A percentile compares a stretch with the other conserved stretches of the same genome.
These are phyloP conservation scores for Fusarium nematophilum DNA, from an alignment of 2,329 filamentous ascomycete genomes.

Conservation along the genomic window DNA sequence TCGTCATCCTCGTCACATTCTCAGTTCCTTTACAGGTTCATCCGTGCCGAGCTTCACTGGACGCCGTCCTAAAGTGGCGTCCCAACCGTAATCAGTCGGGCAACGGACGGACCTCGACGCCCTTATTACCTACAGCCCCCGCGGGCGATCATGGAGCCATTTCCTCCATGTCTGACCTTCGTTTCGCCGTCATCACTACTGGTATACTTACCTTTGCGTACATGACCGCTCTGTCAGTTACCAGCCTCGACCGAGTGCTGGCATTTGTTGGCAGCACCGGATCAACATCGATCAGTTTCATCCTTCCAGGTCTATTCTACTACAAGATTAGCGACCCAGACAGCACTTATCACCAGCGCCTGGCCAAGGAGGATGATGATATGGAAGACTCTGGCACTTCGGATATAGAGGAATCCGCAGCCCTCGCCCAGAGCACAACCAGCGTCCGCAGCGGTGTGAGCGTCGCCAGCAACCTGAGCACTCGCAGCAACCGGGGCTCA, in stretches of 20 bases:
- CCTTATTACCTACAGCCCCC: constrained; percentile 53
- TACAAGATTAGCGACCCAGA: constrained; percentile 97
- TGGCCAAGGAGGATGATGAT: constrained; percentile 93
- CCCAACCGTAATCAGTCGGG: constrained; percentile 63
- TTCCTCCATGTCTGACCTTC: constrained; percentile 81
- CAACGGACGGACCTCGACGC: constrained; percentile 54
- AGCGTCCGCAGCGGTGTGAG: constrained; percentile 58
- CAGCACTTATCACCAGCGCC: constrained; percentile 83
- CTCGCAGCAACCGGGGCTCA: constrained; percentile 36
- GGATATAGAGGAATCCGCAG: constrained; percentile 61
- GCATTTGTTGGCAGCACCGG: constrained; percentile 97
- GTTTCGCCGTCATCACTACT: constrained; percentile 91
- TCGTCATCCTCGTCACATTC: constrained; percentile 95
- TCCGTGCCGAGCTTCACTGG: constrained; percentile 93
- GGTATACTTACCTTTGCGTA: constrained; percentile 87
- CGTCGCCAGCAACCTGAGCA: constrained; percentile 47
- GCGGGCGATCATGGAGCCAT: constrained; percentile 63
- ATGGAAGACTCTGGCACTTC: constrained; percentile 66
- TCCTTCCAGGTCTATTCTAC: constrained; percentile 95
- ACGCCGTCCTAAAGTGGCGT: constrained; percentile 94
- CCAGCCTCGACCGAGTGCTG: constrained; percentile 87
- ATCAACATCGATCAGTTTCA: constrained; percentile 95
- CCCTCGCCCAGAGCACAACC: constrained; percentile 58
- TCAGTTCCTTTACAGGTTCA: constrained; percentile 96
- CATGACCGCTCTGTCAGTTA: constrained; percentile 89